Base-by-base conservation (phyloP, 768 basidiomycete species). In the Rhizopogon rudus region DNA sequence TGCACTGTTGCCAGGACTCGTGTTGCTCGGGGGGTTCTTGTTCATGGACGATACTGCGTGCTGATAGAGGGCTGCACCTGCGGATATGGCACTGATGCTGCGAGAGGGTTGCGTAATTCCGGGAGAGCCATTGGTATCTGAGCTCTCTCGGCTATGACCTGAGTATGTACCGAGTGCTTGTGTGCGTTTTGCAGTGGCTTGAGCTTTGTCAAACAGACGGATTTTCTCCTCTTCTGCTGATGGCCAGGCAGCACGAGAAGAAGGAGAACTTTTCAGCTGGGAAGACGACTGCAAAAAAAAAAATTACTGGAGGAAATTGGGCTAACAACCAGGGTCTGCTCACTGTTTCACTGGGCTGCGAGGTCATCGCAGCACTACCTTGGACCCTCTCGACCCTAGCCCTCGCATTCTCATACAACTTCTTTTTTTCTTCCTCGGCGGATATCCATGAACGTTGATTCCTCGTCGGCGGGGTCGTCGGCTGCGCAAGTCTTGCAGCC, bases 171-270 rank as follows among this genome's bases (percentile, higher is more conserved):
- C 74, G 20, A 54, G 62, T 6, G 76, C 80, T 62, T 87, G 88
- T 5, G 79, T 79, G 51, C 75, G 77, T 53, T 74, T 76, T 2
- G 83, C 90, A n/a, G 79, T 83, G 1, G 78, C 81, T 62, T 85
- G 84, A 0, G 90, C 88, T 48, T 82, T 67, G 49, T 86, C 75
- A 67, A 79, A 91, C n/a, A 90, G 65, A n/a, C 79, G 75, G 1
- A 78, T 69, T 62, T 93, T 92, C 65, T 93, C 91, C 53, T 84
- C 81, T 68, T 91, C 90, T 0, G 91, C 88, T 1, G 84, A 78
- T 6, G 74, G 74, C 87, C 87, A 91, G 17, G 63, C 45, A 3
- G 61, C 48, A 37, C 22, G 35, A 22, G 22, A 3, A 3, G 48
- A 49, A 37, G 17, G 45, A 16, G 64, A 49, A 3, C 53, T 39